These are phyloP conservation scores for Colletotrichum filicis DNA, from an alignment of 2,329 filamentous ascomycete genomes.

Conservation along the genomic window DNA sequence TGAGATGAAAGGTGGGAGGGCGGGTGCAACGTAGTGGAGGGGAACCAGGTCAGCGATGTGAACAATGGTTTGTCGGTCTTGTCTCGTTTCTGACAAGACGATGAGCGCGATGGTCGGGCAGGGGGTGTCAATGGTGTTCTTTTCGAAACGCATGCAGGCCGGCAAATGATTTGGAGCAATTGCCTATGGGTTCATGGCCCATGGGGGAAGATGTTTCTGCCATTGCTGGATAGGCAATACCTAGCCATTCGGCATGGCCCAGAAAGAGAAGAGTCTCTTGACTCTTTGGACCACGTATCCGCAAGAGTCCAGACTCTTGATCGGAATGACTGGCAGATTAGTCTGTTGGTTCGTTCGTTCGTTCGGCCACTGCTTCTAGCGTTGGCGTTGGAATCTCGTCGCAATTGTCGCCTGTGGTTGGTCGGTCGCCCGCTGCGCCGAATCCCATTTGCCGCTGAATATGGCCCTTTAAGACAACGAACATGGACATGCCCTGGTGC, in stretches of 20 bases:
- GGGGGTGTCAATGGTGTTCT: background rate
- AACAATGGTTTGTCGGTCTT: conserved; percentile 15
- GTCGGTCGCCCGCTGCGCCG: background rate
- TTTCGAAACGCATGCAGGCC: conserved; percentile 10
- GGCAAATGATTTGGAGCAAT: background rate
- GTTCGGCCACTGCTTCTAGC: background rate
- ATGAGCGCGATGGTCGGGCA: background rate
- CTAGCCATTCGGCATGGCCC: background rate
- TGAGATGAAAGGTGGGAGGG: conserved; percentile 19
- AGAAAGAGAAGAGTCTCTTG: background rate
- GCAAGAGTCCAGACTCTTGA: background rate
- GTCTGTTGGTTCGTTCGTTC: background rate
- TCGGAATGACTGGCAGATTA: background rate
- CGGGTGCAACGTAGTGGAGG: conserved; percentile 31
- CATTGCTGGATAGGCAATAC: background rate
- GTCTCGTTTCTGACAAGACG: background rate
- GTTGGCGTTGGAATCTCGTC: background rate
- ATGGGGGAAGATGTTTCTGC: background rate
- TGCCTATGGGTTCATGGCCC: background rate
- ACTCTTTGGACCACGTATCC: background rate
- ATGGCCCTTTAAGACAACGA: background rate
- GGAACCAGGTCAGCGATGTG: conserved; percentile 18
- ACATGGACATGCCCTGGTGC: background rate
- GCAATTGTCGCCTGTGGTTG: background rate
- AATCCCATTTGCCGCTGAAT: background rate